A percentile compares a stretch with the other conserved stretches of the same genome.
phyloP scores from a whole-genome alignment of 1,139 yeast species.

The Blastobotrys proliferans region DNA sequence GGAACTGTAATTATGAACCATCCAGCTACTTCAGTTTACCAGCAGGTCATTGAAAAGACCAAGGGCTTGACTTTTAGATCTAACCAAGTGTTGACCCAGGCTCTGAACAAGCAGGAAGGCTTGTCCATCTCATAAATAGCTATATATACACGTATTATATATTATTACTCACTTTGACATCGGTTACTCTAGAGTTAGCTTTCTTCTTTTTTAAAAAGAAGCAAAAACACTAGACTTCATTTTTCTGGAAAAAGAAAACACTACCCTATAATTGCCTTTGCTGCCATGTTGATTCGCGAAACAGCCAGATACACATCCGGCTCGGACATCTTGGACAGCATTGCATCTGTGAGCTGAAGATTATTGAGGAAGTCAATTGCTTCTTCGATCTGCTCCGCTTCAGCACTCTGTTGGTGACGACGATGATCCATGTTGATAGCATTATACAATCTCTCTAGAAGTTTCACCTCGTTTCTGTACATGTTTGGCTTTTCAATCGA shows the following conservation, averaged over 20 bases:
- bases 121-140: constrained; percentile 18
- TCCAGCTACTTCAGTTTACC: constrained; percentile 45
- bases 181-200: too few species aligned
- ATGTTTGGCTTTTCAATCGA: constrained; percentile 51
- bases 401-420: neutral
- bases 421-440: neutral
- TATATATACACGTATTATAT: too few species aligned
- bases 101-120: constrained; percentile 29
- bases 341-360: too few species aligned
- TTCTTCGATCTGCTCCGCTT: neutral
- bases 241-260: too few species aligned
- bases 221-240: too few species aligned
- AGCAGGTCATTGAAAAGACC: constrained; percentile 57
- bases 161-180: too few species aligned
- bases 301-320: neutral
- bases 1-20: constrained; percentile 48
- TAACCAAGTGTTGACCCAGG: constrained; percentile 45
- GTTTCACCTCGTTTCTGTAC: constrained; percentile 38
- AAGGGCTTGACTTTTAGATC: constrained; percentile 56
- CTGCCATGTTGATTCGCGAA: neutral
- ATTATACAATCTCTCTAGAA: constrained; percentile 4
- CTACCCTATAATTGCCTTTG: too few species aligned
- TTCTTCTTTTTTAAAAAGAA: neutral
- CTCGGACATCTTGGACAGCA: neutral
- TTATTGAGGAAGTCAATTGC: neutral